phyloP scores from a whole-genome alignment of 495 filamentous ascomycete genomes.

The Neurospora sp. region DNA sequence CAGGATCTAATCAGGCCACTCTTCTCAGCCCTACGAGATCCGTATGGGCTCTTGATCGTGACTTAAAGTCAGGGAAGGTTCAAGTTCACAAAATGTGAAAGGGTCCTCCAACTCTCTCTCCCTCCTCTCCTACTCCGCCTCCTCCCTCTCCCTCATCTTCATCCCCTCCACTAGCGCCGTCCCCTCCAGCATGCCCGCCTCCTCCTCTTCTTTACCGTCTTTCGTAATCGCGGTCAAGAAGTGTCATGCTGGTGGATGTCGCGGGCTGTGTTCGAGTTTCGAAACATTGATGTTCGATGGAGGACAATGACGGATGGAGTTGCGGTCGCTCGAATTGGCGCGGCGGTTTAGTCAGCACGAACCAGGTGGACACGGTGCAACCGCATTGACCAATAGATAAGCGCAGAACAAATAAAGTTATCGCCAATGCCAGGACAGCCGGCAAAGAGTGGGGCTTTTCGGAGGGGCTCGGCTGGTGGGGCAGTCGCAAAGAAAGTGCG shows the following conservation, averaged over 20 bases:
- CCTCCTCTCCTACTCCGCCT: constrained; percentile 52
- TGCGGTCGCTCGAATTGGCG: too few species aligned
- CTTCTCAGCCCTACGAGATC: not conserved
- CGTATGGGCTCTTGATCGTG: not conserved
- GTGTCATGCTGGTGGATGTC: not conserved
- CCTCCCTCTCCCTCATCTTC: constrained; percentile 51
- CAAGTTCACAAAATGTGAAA: too few species aligned
- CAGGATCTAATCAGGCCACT: not conserved
- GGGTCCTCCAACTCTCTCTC: constrained; percentile 51
- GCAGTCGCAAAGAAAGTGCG: not conserved
- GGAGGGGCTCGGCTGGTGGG: not conserved
- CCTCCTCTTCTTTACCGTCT: constrained; percentile 46
- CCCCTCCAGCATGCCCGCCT: constrained; percentile 45
- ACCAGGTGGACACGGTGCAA: not conserved
- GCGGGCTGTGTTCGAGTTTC: not conserved
- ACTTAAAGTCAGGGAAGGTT: not conserved
- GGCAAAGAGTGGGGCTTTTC: not conserved
- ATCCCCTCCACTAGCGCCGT: constrained; percentile 50
- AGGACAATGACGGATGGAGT: not conserved
- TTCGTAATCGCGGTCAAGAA: not conserved
- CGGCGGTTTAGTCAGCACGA: not conserved
- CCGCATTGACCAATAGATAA: not conserved
- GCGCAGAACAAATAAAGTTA: not conserved
- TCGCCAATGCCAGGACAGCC: not conserved
- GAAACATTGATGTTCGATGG: not conserved